Conservation (phyloP, 179 eudicot genomes). For the Silene vulgaris region DNA sequence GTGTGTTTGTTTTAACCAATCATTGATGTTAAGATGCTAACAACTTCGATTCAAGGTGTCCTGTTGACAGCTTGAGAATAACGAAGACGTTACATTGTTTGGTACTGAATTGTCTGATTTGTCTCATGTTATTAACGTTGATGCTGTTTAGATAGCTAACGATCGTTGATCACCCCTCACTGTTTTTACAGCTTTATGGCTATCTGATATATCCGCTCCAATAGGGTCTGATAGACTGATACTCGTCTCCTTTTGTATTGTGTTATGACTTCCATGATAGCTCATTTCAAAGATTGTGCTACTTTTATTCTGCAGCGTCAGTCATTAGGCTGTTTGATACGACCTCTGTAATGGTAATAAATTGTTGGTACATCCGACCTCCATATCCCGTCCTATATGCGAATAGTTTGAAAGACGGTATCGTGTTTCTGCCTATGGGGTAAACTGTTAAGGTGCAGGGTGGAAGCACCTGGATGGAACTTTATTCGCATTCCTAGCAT, state of each 20-base stretch:
- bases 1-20: too few relatives aligned
- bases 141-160: slow-evolving; percentile 3
- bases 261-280: too few relatives aligned
- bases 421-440: too few relatives aligned
- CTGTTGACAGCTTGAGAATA: not conserved
- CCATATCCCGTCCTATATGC: too few relatives aligned
- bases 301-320: too few relatives aligned
- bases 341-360: too few relatives aligned
- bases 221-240: not conserved
- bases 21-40: not conserved
- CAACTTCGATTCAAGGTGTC: not conserved
- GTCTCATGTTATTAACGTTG: not conserved
- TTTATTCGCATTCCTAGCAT: slow-evolving; percentile 8
- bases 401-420: too few relatives aligned
- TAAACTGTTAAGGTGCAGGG: too few relatives aligned
- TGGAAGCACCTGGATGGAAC: not conserved
- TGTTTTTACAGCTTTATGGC: not conserved
- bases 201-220: not conserved
- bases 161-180: too few relatives aligned
- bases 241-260: not conserved
- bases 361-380: too few relatives aligned
- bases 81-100: not conserved
- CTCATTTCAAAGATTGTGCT: too few relatives aligned
- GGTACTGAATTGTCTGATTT: not conserved
- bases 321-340: too few relatives aligned